Base-by-base conservation (phyloP, 2,329 filamentous ascomycete genomes). In the Chaetomium olivaceum region DNA sequence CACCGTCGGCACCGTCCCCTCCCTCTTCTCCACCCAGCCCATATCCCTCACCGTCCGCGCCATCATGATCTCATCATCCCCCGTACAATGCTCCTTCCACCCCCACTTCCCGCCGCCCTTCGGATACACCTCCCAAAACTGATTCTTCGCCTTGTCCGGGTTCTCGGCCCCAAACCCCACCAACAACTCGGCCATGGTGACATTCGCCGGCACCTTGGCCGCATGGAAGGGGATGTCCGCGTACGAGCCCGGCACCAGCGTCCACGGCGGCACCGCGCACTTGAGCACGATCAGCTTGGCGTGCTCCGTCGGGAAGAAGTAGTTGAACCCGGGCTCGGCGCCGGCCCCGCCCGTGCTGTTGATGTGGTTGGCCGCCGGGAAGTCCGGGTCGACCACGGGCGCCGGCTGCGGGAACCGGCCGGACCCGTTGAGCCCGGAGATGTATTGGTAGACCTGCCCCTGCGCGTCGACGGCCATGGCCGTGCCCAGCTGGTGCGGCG, bases 311-410 rank as follows among this genome's bases (percentile, higher is more conserved):
- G 85, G 81, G 75, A 88, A 89, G 72, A 88, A 82, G 75, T 87
- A 87, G 76, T 87, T 86, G 77, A 87, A 89, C 1, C 86, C 87
- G 0, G 84, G 85, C 70, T 88, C 86, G 66, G 83, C 83, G 50
- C 86, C 85, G 1, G 82, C 79, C 25, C 85, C 85, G 54, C 86
- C 84, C 0, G 83, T 84, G 0, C 82, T 80, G 75, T 88, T 87
- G 56, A 79, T 80, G 76, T 89, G 77, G 68, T 85, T 82, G 31
- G 82, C 79, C 0, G 84, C 83, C 0, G 85, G 83, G 66, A 84
- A 81, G 1, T 78, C 74, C 0, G 76, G 67, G 69, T 83, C 79
- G 64, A 82, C 77, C 8, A 71, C 71, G 0, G 84, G 82, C 23
- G 77, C 77, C 0, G 79, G 73, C 61, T 80, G 77, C 0, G 81